Evolutionary conservation across 2,329 filamentous ascomycete species (phyloP).

Genomic region (Pochonia chlamydosporia): DNA sequence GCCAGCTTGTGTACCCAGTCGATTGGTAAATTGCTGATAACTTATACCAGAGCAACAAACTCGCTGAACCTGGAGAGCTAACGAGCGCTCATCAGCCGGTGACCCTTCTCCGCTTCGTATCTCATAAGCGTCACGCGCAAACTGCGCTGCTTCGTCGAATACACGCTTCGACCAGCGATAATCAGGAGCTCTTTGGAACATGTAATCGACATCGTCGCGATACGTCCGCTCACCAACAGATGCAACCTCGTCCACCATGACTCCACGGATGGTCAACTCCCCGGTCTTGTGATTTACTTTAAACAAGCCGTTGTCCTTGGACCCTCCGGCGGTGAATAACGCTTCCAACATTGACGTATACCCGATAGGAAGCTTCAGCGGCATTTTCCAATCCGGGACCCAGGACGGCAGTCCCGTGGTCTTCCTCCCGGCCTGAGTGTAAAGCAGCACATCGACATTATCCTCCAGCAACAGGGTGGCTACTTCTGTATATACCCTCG

Average conservation of each 20-base stretch:
- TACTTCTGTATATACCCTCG: constrained; percentile 14
- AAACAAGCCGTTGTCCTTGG: neutral
- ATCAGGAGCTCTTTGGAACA: constrained; percentile 13
- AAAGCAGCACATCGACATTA: constrained; percentile 22
- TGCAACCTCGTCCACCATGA: constrained; percentile 16
- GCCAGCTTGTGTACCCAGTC: constrained; percentile 2
- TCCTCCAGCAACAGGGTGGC: constrained; percentile 16
- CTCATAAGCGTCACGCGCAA: neutral
- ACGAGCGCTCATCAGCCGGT: neutral
- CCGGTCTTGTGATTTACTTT: constrained; percentile 6
- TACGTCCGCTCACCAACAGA: constrained; percentile 15
- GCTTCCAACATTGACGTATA: constrained; percentile 18
- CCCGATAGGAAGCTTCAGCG: constrained; percentile 18
- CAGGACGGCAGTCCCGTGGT: constrained; percentile 22
- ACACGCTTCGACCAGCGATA: constrained; percentile 15
- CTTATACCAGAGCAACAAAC: constrained; percentile 16
- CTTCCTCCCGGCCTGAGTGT: constrained; percentile 20
- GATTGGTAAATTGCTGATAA: constrained; percentile 2
- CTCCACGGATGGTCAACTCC: constrained; percentile 14
- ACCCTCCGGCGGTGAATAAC: constrained; percentile 18
- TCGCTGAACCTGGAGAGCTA: constrained; percentile 7
- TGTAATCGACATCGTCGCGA: neutral
- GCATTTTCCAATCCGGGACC: constrained; percentile 28
- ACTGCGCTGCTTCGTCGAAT: constrained; percentile 12
- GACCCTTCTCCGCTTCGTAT: no score